Base-by-base conservation (phyloP, 2,329 filamentous ascomycete genomes). In the Arthrobotrys conoides region DNA sequence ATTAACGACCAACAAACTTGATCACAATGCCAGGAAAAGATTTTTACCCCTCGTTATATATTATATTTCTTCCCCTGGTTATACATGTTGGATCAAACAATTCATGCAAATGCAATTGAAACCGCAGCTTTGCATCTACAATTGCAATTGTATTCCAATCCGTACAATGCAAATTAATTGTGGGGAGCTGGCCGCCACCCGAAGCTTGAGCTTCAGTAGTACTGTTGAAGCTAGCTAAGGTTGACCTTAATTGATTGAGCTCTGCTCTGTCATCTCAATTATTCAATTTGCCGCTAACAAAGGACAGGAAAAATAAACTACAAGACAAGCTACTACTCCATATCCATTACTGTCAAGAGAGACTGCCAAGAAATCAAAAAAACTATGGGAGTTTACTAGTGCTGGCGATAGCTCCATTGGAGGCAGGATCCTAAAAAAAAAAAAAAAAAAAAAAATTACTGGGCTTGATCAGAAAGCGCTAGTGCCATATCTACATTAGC, bases 371-470 rank as follows among this genome's bases (percentile, higher is more conserved):
- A 53, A 49, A 59, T 46, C 27, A 69, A 18, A 44, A n/a, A 51
- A 51, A 46, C 20, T 41, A 68, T 51, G 18, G 61, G 46, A 69
- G 53, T 22, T 24, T 65, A 30, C 59, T 65, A 61, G 51, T 70
- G 55, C 51, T 76, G 65, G 72, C 51, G 57, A 71, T 77, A 59
- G 41, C 53, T 51, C 73, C 61, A 77, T 77, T 77, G 53, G 61
- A 71, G 66, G 73, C 71, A 71, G 69, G 68, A 76, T 76, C 72
- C 72, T 71, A 77, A 77, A 77, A 71, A 71, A 77, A 61, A 41
- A 41, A 38, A 38, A 38, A 38, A 38, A 38, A 38, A 10, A 38
- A 14, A n/a, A 16, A 6, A 5, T 16, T 4, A 8, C 16, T 3
- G 27, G 22, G 73, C 73, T 77, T 41, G 70, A 51, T 64, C n/a